Conservation (phyloP, 2,329 filamentous ascomycete species). For the Rachicladosporium sp. region DNA sequence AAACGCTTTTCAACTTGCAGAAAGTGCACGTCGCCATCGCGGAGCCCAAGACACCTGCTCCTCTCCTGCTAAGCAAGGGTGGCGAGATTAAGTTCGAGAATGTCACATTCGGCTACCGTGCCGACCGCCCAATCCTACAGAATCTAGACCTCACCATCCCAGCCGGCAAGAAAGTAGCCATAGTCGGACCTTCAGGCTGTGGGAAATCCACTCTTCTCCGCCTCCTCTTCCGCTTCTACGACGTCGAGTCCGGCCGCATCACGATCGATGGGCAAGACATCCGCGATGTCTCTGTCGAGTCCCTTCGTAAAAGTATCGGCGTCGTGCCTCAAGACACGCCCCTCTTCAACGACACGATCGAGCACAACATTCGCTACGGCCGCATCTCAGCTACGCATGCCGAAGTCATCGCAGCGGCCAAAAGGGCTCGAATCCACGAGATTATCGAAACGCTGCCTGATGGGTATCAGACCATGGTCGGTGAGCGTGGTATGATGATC, state of each 20-base stretch:
- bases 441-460: slow-evolving; percentile 68
- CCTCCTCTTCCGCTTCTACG: slow-evolving; percentile 88
- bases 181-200: slow-evolving; percentile 90
- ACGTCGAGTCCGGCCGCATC: slow-evolving; percentile 73
- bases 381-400: slow-evolving; percentile 63
- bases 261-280: slow-evolving; percentile 90
- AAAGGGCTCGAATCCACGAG: slow-evolving; percentile 73
- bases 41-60: slow-evolving; percentile 61
- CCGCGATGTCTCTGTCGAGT: slow-evolving; percentile 68
- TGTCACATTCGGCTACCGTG: slow-evolving; percentile 84
- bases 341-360: slow-evolving; percentile 91
- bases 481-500: slow-evolving; percentile 93
- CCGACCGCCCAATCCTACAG: slow-evolving; percentile 73
- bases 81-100: slow-evolving; percentile 92
- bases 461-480: slow-evolving; percentile 78
- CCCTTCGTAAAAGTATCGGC: slow-evolving; percentile 72
- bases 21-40: slow-evolving; percentile 85
- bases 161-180: slow-evolving; percentile 87
- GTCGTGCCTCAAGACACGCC: slow-evolving; percentile 96
- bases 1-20: slow-evolving; percentile 92
- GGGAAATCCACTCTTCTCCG: slow-evolving; percentile 90
- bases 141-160: slow-evolving; percentile 82
- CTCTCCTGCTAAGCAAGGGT: slow-evolving; percentile 58
- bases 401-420: slow-evolving; percentile 63
- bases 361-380: slow-evolving; percentile 91